These are phyloP conservation scores for Evansstolkia leycettana DNA, from an alignment of 495 filamentous ascomycete genomes.

Conservation along the genomic window DNA sequence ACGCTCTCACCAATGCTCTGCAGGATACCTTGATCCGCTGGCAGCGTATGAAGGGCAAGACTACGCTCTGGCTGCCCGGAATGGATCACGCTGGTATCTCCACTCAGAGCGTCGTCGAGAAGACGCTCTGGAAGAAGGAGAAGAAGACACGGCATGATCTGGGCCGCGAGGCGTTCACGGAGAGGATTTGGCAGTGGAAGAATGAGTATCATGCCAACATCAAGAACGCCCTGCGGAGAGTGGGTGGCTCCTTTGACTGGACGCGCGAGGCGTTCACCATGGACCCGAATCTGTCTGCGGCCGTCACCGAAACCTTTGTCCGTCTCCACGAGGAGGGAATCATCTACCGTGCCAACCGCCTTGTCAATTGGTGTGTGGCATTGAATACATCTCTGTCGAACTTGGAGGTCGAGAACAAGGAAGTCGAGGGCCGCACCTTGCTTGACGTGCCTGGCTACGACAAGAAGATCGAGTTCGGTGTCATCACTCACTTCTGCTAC, in stretches of 20 bases:
- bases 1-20: conserved; percentile 53
- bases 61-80: conserved; percentile 61
- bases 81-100: conserved; percentile 71
- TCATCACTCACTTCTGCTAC: conserved; percentile 59
- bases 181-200: conserved; percentile 59
- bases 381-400: conserved; percentile 67
- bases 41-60: conserved; percentile 50
- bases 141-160: conserved; percentile 56
- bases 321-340: conserved; percentile 60
- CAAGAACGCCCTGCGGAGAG: conserved; percentile 39
- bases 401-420: conserved; percentile 66
- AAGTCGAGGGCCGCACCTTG: conserved; percentile 52
- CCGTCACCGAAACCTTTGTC: conserved; percentile 62
- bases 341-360: conserved; percentile 63
- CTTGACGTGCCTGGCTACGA: conserved; percentile 53
- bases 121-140: conserved; percentile 57
- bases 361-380: conserved; percentile 68
- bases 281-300: conserved; percentile 51
- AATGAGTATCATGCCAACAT: conserved; percentile 55
- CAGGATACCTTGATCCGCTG: conserved; percentile 71
- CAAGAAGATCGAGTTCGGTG: conserved; percentile 62
- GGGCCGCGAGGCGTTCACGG: conserved; percentile 46
- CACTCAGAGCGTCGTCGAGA: conserved; percentile 67
- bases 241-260: conserved; percentile 56
- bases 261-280: conserved; percentile 63